Base-by-base conservation (phyloP, 2,329 filamentous ascomycete species). In the Ophioceras dolichostomum region DNA sequence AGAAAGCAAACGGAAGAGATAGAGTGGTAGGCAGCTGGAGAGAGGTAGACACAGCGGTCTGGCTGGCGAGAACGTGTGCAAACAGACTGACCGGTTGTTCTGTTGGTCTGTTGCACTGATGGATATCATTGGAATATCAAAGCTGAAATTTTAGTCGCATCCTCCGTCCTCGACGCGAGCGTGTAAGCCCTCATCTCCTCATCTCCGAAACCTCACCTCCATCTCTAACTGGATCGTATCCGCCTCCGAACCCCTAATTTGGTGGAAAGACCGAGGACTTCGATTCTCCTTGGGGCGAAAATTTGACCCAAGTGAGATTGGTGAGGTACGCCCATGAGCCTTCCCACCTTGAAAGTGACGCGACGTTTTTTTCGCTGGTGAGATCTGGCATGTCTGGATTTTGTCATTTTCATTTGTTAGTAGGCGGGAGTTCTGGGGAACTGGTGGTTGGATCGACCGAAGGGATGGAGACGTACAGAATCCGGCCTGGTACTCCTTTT, bases 321-420 rank as follows among this genome's bases (percentile, higher is more conserved):
- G 78, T 75, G 43, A 95, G 68, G 49, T 81, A 80, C 8, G 83
- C 70, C 89, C 89, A 96, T 19, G 83, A 73, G 4, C 83, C 83
- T 45, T 86, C 82, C 85, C 87, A 96, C 17, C 68, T 66, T 44
- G 75, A 70, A 29, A 96, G 59, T 45, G 73, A 68, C 40, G 68
- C 59, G 36, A 83, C 60, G 46, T 79, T 86, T 34, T 78, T 70
- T 29, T 69, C 65, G 30, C 77, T 70, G 39, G 76, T 72, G 38
- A 95, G 62, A 53, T 95, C 83, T 0, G 89, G 88, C 29, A 93
- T 58, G 42, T 75, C 76, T 79, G 38, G 13, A 28, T 27, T 56
- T 14, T 13, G 38, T 47, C 43, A 47, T 48, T 47, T 21, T 36
- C 39, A 13, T 9, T 32, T 14, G 18, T 32, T 31, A 32, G 31